Evolutionary conservation across 345 rosid genomes (phyloP).

Genomic region (Sapria himalayana): DNA sequence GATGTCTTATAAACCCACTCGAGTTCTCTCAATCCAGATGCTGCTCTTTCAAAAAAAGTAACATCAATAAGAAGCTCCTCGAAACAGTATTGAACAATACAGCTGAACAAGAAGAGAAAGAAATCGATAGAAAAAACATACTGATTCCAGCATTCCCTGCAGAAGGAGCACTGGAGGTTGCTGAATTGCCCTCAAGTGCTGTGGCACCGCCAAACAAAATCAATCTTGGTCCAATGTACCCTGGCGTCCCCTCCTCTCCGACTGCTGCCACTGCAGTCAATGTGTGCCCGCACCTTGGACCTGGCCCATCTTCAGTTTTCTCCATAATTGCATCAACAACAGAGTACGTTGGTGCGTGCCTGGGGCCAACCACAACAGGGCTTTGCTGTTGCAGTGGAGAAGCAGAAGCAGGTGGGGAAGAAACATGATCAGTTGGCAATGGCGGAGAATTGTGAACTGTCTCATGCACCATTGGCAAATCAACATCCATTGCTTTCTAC

Average conservation of each 20-base stretch:
- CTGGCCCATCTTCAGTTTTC: slow-evolving; percentile 90
- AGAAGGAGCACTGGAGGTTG: slow-evolving; percentile 70
- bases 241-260: slow-evolving; percentile 75
- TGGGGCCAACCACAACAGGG: slow-evolving; percentile 46
- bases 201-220: slow-evolving; percentile 95
- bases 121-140: slow-evolving; percentile 17
- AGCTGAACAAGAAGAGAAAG: too few species aligned
- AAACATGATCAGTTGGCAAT: slow-evolving; percentile 11
- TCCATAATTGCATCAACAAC: slow-evolving; percentile 62
- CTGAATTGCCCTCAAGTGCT: slow-evolving; percentile 88
- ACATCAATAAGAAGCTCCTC: too few species aligned
- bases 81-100: too few species aligned
- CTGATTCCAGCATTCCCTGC: slow-evolving; percentile 97
- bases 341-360: slow-evolving; percentile 75
- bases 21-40: too few species aligned
- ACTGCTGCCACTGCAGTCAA: slow-evolving; percentile 84
- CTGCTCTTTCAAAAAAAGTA: too few species aligned
- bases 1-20: too few species aligned
- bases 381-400: slow-evolving; percentile 14
- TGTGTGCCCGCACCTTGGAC: slow-evolving; percentile 95
- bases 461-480: slow-evolving; percentile 48
- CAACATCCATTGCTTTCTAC: slow-evolving; percentile 39
- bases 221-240: slow-evolving; percentile 71
- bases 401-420: slow-evolving; percentile 10
- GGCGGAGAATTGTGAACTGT: slow-evolving; percentile 45